Evolutionary conservation across 2,329 filamentous ascomycete genomes (phyloP).

Genomic region (Sporothrix sp.): DNA sequence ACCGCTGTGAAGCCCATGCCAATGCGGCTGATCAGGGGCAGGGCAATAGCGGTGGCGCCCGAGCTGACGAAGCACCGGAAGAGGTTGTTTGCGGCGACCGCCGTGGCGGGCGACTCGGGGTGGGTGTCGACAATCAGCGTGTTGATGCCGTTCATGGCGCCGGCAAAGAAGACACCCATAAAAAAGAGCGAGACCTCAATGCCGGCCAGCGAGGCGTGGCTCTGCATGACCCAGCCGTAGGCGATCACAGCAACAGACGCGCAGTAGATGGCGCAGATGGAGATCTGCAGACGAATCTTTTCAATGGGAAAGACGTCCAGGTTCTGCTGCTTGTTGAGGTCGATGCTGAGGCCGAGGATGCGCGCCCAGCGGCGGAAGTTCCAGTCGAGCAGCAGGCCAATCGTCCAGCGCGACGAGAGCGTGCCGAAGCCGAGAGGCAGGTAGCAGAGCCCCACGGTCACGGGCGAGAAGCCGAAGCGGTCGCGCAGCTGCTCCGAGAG

Average conservation of each 20-base stretch:
- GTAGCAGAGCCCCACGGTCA: constrained; percentile 18
- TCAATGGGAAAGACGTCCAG: constrained; percentile 19
- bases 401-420: constrained; percentile 16
- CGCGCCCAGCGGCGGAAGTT: constrained; percentile 17
- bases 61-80: constrained; percentile 22
- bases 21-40: constrained; percentile 20
- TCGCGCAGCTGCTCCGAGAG: constrained; percentile 18
- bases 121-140: constrained; percentile 19
- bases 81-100: constrained; percentile 20
- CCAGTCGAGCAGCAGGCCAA: constrained; percentile 17
- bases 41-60: constrained; percentile 20
- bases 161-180: constrained; percentile 18
- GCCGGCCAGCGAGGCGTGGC: constrained; percentile 17
- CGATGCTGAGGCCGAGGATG: constrained; percentile 14
- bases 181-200: constrained; percentile 20
- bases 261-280: constrained; percentile 17
- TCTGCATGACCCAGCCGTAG: constrained; percentile 22
- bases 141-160: constrained; percentile 19
- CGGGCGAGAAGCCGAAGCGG: constrained; percentile 17
- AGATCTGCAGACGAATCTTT: constrained; percentile 18
- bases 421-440: constrained; percentile 17
- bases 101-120: constrained; percentile 16
- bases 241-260: constrained; percentile 16
- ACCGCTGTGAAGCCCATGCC: constrained; percentile 21
- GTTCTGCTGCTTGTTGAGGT: constrained; percentile 16